A percentile compares a stretch with the other conserved stretches of the same genome.
Conservation (phyloP, 164 flowering plant species). For the Hamamelis virginiana region DNA sequence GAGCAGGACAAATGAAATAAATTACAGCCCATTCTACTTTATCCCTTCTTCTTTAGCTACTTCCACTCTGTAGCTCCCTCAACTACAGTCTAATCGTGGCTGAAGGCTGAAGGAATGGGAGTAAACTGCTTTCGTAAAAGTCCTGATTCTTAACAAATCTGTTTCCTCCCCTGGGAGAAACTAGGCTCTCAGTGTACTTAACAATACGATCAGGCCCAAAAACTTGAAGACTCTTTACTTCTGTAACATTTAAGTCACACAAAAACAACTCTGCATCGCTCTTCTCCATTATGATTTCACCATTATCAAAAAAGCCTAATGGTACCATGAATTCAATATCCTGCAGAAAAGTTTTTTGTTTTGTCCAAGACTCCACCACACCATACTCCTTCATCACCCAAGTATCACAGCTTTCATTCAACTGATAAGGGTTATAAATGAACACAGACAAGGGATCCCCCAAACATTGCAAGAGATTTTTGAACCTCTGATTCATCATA, state of each 20-base stretch:
- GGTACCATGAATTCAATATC: background rate
- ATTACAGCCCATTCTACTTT: too few species aligned
- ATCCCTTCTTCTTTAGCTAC: too few species aligned
- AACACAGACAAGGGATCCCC: background rate
- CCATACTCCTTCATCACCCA: background rate
- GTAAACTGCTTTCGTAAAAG: background rate
- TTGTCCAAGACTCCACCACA: background rate
- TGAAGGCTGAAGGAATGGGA: background rate
- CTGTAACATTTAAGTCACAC: background rate
- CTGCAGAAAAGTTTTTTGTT: background rate
- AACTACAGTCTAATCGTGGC: background rate
- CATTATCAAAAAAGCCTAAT: background rate
- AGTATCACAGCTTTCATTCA: background rate
- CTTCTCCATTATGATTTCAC: background rate
- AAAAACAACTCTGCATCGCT: background rate
- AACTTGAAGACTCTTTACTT: background rate
- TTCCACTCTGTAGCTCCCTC: background rate
- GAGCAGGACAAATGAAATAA: too few species aligned
- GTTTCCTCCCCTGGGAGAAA: background rate
- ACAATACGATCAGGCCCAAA: background rate
- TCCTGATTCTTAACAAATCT: background rate
- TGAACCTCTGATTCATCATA: background rate
- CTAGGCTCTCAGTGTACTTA: slow-evolving; percentile 1
- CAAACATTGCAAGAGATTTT: background rate
- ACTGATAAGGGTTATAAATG: background rate